phyloP scores from a whole-genome alignment of 2,329 filamentous ascomycete species.

The Acrocalymma vagum region DNA sequence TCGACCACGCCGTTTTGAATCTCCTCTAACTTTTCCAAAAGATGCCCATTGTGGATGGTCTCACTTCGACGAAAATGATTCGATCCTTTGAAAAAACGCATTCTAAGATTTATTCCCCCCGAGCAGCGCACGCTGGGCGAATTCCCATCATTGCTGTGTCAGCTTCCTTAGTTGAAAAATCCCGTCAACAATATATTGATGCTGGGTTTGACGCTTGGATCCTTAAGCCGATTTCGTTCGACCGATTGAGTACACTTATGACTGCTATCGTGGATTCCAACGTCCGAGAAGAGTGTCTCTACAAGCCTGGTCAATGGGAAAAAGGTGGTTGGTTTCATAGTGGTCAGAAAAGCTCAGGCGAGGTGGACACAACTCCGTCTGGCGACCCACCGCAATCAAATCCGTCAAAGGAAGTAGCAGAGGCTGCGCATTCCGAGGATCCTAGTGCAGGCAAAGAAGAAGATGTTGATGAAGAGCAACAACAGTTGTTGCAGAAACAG shows the following conservation, averaged over 20 bases:
- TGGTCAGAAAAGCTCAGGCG: constrained; percentile 46
- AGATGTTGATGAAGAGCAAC: constrained; percentile 30
- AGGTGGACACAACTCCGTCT: constrained; percentile 48
- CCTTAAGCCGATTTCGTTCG: constrained; percentile 85
- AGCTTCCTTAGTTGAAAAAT: constrained; percentile 77
- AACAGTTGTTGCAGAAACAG: constrained; percentile 26
- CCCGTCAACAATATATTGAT: constrained; percentile 74
- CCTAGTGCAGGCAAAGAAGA: constrained; percentile 24
- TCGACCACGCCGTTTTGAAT: no score
- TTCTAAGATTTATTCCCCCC: constrained; percentile 63
- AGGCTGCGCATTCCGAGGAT: constrained; percentile 29
- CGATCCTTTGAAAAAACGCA: constrained; percentile 71
- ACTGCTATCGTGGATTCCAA: constrained; percentile 71
- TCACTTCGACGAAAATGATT: constrained; percentile 84
- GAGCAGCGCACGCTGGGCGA: constrained; percentile 68
- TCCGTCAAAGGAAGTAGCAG: constrained; percentile 23
- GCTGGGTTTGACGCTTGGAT: constrained; percentile 93
- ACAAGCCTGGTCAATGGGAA: constrained; percentile 79
- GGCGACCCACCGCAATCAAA: constrained; percentile 24
- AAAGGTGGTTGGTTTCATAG: constrained; percentile 81
- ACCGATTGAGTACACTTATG: constrained; percentile 74
- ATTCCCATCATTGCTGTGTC: constrained; percentile 89
- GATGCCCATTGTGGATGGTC: constrained; percentile 93
- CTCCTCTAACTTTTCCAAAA: constrained; percentile 45
- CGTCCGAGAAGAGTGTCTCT: constrained; percentile 69